Evolutionary conservation across 768 basidiomycete genomes (phyloP).

Genomic region (Lepiota venenata): DNA sequence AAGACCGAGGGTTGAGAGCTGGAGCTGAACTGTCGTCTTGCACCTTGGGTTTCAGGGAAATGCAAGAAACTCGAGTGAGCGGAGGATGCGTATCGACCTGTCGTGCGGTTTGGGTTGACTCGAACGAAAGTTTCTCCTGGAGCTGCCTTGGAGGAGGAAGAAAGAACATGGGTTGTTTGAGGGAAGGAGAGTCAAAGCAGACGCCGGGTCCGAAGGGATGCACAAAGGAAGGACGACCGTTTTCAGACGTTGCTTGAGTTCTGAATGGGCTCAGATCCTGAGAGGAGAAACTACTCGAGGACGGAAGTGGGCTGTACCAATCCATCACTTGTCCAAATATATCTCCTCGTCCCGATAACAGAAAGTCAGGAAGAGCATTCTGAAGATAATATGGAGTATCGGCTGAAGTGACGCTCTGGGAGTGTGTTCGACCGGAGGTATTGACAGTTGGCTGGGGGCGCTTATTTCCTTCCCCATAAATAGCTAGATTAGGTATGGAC

Average conservation of each 20-base stretch:
- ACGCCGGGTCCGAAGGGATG: conserved; percentile 67
- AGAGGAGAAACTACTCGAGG: conserved; percentile 4
- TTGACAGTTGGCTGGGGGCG: conserved; percentile 20
- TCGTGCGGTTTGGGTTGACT: conserved; percentile 75
- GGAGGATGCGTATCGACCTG: conserved; percentile 35
- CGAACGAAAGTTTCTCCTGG: conserved; percentile 88
- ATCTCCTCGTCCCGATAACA: conserved; percentile 36
- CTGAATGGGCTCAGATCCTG: conserved; percentile 13
- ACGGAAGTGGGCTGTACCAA: conserved; percentile 38
- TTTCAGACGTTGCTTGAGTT: conserved; percentile 2
- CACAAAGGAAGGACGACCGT: conserved; percentile 26
- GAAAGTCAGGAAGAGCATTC: conserved; percentile 19
- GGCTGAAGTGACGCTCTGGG: conserved; percentile 74
- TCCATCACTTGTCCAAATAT: conserved; percentile 66
- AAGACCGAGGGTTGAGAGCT: conserved; percentile 18
- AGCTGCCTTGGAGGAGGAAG: conserved; percentile 50
- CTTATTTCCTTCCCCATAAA: conserved; percentile 15
- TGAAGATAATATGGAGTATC: conserved; percentile 49
- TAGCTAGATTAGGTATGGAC: conserved; percentile 63
- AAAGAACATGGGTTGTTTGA: conserved; percentile 38
- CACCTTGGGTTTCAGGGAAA: conserved; percentile 12
- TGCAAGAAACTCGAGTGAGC: conserved; percentile 16
- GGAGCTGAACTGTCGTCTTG: conserved; percentile 24
- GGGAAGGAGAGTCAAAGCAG: conserved; percentile 55
- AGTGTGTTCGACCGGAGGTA: conserved; percentile 58